Conservation (phyloP, 306 rosid genomes). For the Fagus sylvatica region DNA sequence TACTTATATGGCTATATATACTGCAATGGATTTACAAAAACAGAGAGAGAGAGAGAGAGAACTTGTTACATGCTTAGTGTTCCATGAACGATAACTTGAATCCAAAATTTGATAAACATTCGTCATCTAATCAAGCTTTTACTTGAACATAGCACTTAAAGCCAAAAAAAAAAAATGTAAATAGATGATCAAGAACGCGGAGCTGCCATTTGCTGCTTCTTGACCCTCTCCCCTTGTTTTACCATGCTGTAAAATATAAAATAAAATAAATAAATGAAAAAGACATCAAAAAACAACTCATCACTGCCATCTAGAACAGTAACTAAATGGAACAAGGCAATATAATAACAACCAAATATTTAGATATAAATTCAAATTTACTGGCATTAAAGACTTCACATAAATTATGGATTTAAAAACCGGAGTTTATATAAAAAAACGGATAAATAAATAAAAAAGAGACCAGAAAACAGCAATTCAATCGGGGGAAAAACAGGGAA, state of each 20-base stretch:
- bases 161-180: neutral
- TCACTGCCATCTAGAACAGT: neutral
- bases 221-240: conserved; percentile 60
- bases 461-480: no score
- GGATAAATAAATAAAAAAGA: no score
- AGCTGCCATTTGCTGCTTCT: conserved; percentile 89
- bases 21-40: neutral
- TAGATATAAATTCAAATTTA: no score
- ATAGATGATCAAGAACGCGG: conserved; percentile 64
- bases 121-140: neutral
- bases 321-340: neutral
- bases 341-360: neutral
- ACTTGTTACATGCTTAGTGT: neutral
- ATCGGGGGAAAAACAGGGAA: no score
- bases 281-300: neutral
- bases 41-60: neutral
- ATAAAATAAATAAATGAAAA: no score
- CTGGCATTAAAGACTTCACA: neutral
- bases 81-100: neutral
- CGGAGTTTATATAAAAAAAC: no score
- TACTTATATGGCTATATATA: neutral
- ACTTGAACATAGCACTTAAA: neutral
- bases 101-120: neutral
- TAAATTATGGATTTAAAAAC: no score
- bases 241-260: conserved; percentile 58